These are phyloP conservation scores for Epichloe hybrida DNA, from an alignment of 2,329 filamentous ascomycete species.

Conservation along the genomic window DNA sequence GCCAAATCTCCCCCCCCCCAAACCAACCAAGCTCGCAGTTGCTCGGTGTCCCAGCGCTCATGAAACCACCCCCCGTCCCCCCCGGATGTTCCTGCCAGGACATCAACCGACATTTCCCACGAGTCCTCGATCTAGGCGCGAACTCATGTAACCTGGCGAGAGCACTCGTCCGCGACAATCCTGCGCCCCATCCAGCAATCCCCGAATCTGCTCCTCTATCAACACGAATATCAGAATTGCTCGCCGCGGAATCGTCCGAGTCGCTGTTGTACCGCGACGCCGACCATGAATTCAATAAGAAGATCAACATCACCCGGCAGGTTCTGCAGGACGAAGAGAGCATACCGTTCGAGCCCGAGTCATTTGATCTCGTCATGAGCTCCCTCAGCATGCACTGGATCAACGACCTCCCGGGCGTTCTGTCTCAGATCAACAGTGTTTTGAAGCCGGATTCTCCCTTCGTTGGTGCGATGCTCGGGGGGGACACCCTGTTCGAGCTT, in stretches of 20 bases:
- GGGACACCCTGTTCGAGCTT: conserved; percentile 86
- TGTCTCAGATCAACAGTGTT: conserved; percentile 72
- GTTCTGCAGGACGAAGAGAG: conserved; percentile 63
- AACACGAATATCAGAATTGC: conserved; percentile 57
- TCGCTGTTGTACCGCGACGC: conserved; percentile 70
- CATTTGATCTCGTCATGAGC: conserved; percentile 83
- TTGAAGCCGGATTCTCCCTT: conserved; percentile 87
- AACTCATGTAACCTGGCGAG: conserved; percentile 91
- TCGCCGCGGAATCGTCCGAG: conserved; percentile 70
- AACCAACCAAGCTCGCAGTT: too few species aligned
- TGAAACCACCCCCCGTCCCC: too few species aligned
- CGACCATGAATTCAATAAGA: conserved; percentile 57
- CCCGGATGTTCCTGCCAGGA: conserved; percentile 39
- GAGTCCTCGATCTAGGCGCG: conserved; percentile 82
- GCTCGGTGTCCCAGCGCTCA: not conserved
- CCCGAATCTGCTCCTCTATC: conserved; percentile 53
- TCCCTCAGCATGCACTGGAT: conserved; percentile 92
- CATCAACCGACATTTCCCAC: conserved; percentile 76
- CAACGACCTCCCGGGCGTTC: conserved; percentile 80
- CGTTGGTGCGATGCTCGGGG: conserved; percentile 85
- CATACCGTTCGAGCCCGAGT: conserved; percentile 59
- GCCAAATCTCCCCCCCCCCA: conserved; percentile 1
- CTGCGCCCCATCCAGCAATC: conserved; percentile 43
- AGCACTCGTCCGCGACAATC: conserved; percentile 58
- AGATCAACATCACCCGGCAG: conserved; percentile 58